Conservation (phyloP, 768 basidiomycete genomes). For the Daedaleopsis sinensis region DNA sequence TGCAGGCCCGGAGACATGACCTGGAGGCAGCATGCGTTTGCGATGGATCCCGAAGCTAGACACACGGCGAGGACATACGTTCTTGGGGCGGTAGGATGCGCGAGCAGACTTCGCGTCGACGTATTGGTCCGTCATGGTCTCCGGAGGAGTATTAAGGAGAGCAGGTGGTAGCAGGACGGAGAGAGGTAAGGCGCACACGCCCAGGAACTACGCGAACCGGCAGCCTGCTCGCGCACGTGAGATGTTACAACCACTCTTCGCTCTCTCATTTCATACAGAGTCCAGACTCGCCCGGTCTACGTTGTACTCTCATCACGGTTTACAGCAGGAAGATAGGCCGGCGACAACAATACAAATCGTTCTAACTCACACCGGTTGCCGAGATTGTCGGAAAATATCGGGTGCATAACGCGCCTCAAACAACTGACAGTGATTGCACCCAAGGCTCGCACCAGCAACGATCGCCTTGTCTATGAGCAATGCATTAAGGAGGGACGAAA, state of each 20-base stretch:
- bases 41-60: neutral
- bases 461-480: neutral
- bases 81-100: constrained; percentile 43
- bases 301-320: too few species aligned
- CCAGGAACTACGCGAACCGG: too few species aligned
- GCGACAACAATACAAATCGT: neutral
- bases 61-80: constrained; percentile 29
- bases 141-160: neutral
- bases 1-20: constrained; percentile 85
- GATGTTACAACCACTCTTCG: too few species aligned
- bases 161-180: neutral
- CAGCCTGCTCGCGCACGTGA: neutral
- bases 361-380: neutral
- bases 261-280: too few species aligned
- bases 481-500: neutral
- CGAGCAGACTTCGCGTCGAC: constrained; percentile 35
- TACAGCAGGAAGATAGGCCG: neutral
- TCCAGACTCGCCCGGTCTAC: too few species aligned
- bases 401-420: neutral
- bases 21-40: constrained; percentile 40
- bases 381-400: neutral
- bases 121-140: constrained; percentile 40
- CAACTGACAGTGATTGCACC: neutral
- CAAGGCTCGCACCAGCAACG: neutral
- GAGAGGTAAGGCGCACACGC: neutral